A percentile compares a stretch with the other conserved stretches of the same genome.
phyloP scores from a whole-genome alignment of 805 yeast species.

The Middelhovenomyces tepae region DNA sequence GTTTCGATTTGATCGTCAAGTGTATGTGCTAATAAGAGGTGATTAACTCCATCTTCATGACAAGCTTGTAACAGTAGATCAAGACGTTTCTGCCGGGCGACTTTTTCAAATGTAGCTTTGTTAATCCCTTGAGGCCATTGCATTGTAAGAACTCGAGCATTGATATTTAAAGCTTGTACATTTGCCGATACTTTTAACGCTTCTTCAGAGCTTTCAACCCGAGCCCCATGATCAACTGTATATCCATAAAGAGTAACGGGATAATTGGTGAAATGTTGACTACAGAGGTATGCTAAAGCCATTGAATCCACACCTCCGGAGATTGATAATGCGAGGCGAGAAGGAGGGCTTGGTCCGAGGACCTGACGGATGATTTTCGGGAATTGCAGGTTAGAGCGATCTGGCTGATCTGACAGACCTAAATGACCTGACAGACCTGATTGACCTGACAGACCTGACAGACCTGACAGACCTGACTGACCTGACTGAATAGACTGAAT shows the following conservation, averaged over 20 bases:
- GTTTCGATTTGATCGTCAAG: constrained; percentile 69
- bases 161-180: constrained; percentile 23
- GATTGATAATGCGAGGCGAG: too few species aligned
- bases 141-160: constrained; percentile 26
- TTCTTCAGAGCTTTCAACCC: constrained; percentile 42
- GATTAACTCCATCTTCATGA: constrained; percentile 22
- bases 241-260: constrained; percentile 37
- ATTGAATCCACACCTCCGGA: constrained; percentile 82
- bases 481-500: too few species aligned
- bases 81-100: constrained; percentile 51
- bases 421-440: too few species aligned
- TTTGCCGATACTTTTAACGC: constrained; percentile 33
- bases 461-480: too few species aligned
- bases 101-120: constrained; percentile 41
- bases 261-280: constrained; percentile 27
- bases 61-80: constrained; percentile 37
- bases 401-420: too few species aligned
- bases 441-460: too few species aligned
- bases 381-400: too few species aligned
- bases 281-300: constrained; percentile 48
- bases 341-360: too few species aligned
- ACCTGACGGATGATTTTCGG: too few species aligned
- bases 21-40: constrained; percentile 59
- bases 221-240: constrained; percentile 56
- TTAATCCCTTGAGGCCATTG: constrained; percentile 13